These are phyloP conservation scores for Boletus barrowsii DNA, from an alignment of 768 basidiomycete species.

Conservation along the genomic window DNA sequence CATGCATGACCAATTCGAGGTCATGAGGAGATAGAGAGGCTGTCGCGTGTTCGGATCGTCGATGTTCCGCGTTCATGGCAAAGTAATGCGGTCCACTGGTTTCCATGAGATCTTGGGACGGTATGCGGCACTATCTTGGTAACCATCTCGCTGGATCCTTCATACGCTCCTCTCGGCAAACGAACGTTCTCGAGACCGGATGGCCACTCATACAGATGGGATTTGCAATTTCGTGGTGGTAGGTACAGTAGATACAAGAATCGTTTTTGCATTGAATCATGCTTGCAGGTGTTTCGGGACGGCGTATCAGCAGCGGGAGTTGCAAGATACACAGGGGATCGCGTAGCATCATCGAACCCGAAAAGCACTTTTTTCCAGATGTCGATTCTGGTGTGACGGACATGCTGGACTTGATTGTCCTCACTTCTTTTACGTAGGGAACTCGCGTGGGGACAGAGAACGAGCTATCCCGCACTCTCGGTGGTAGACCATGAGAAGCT, in stretches of 20 bases:
- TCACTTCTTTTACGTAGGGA: conserved; percentile 28
- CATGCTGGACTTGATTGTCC: conserved; percentile 24
- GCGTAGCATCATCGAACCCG: conserved; percentile 17
- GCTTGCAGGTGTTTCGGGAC: conserved; percentile 13
- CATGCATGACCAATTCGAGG: conserved; percentile 27
- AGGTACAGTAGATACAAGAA: neutral
- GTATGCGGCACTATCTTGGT: conserved; percentile 3
- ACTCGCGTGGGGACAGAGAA: conserved; percentile 18
- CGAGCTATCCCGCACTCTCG: neutral
- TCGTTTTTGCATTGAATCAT: neutral
- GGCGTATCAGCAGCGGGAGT: conserved; percentile 12
- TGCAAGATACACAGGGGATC: conserved; percentile 16
- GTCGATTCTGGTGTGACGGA: conserved; percentile 12
- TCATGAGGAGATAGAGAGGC: conserved; percentile 32
- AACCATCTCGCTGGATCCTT: neutral
- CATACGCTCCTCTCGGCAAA: neutral
- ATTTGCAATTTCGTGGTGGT: conserved; percentile 17
- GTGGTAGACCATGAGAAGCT: too few relatives aligned
- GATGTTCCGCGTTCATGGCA: conserved; percentile 27
- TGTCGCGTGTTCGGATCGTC: conserved; percentile 27
- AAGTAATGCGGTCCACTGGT: conserved; percentile 20
- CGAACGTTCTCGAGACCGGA: conserved; percentile 32
- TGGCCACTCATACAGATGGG: conserved; percentile 32
- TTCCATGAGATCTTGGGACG: conserved; percentile 23
- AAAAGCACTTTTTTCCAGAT: conserved; percentile 13